Base-by-base conservation (phyloP, 371 early-diverging fungal genomes). In the Funneliformis caledonium region DNA sequence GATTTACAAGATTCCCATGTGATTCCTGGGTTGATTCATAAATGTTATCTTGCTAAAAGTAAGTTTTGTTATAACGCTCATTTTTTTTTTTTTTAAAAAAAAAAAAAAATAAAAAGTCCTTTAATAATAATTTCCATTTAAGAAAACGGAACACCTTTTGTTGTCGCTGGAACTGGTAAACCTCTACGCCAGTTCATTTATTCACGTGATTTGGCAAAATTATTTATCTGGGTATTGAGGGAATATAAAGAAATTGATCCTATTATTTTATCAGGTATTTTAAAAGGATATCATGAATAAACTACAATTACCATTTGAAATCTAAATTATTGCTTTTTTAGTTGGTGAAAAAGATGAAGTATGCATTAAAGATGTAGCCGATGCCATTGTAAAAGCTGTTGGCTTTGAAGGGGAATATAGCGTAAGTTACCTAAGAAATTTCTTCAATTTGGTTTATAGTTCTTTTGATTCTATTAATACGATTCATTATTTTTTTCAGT, bases 101-200 rank as follows among this genome's bases (percentile, higher is more conserved):
- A 43, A 11, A 43, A n/a, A 12, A 50, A 42, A 8, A 26, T 26
- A 26, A 26, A 26, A 37, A 68, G 31, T 72, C n/a, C 22, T 50
- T 14, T 47, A 83, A 69, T 69, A 19, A 81, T 62, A 52, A 26
- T 8, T 26, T 45, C 22, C 31, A 26, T 60, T 12, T 59, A 79
- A 93, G 93, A 91, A 84, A 92, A 91, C 83, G 86, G 88, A 65
- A 93, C 92, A n/a, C 91, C 90, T 60, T 94, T 96, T 80, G 85
- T 91, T 78, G 92, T 96, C 81, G 84, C 91, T 74, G 96, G 96
- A 80, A 91, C 91, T 56, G 96, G 96, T 75, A 90, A 90, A 78
- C 96, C 96, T 74, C 91, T 94, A 64, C 92, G 96, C 60, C 96
- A 96, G 83, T 96, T 96, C 87, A 94, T 95, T 80, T 96, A 93